Evolutionary conservation across 148 eudicot genomes (phyloP), one percentile per base, ranked within the genome.

Genomic region (Vaccinium vitisidaea): DNA sequence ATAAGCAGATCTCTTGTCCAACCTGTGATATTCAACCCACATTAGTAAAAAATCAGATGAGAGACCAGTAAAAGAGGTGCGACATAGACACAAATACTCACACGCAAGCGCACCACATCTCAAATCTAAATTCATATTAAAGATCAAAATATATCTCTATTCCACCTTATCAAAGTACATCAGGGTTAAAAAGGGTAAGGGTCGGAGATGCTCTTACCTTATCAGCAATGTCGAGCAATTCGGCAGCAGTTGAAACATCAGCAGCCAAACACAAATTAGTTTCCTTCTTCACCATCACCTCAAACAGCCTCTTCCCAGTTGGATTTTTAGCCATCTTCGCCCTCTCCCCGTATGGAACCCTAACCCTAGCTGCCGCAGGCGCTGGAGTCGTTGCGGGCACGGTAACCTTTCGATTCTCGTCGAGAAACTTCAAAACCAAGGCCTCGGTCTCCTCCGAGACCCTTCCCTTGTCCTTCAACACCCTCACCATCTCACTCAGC

Each of bases 251-350:
- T 63, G 92, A 90, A 87, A 95, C 98, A 91, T 95, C 98, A 55
- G 98, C 98, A 84, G 98, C 94, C 92, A 95, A 87, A 83, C 98
- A 95, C 90, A 95, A 86, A 88, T 95, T 95, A 76, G 92, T 91
- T 89, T 95, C 91, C 86, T 95, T 94, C 86, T 90, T 79, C 81
- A 89, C 84, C 98, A 95, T 95, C 76, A 95, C 90, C 89, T 94
- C 98, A 89, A 94, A 94, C 91, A 95, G 84, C 88, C 85, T 93
- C 89, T 89, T 92, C 65, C 93, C 96, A 50, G 94, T 93, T 69
- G 92, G 94, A 86, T 95, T 95, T 84, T 91, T 95, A 23, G 91
- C 84, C 86, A 95, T 84, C 87, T 92, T 89, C 11, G 93, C 93
- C 86, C 98, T 92, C 75, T 92, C 95, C 78, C 86, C 92, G 63